Base-by-base conservation (phyloP, 768 basidiomycete genomes). In the Tremella fuciformis region DNA sequence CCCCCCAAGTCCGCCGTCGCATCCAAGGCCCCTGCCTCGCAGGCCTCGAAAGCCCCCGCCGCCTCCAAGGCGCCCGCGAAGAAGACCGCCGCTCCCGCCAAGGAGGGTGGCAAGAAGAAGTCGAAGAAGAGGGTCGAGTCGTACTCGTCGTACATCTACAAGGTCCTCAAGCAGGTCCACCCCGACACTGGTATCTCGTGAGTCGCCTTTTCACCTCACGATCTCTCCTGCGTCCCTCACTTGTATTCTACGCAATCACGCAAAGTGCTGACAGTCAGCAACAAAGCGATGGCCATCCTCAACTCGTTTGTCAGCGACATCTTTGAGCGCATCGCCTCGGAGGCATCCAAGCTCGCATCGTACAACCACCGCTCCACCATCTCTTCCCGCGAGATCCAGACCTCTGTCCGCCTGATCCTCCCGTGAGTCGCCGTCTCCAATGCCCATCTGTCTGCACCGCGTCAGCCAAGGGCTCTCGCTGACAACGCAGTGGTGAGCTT, bases 301-400 rank as follows among this genome's bases (percentile, higher is more conserved):
- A 94, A 94, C 83, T 89, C 87, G 57, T 96, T 96, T 74, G 91
- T 96, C 73, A 92, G 92, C 71, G 91, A 96, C 69, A 94, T 80
- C 67, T 80, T 80, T 57, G 79, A 80, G 72, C 76, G 78, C 57
- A 79, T 79, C 66, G 91, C 78, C 40, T 59, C 70, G 41, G 79
- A 79, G 64, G 78, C 79, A 25, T 78, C 78, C 65, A 80, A 94
- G 82, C 88, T 98, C 66, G 93, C 94, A 41, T 83, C 90, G 1
- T 97, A 97, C 82, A 96, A 93, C 65, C 94, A 96, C 83, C 94
- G 94, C 80, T 96, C 94, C 7, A 98, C 93, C 29, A 97, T 98
- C 77, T 96, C 94, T 41, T 96, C 92, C 53, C 91, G 93, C 64
- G 93, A 98, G 80, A 97, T 97, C 67, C 93, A 98, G 79, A 98